phyloP scores from a whole-genome alignment of 768 basidiomycete genomes.

The Boletus tylopilopsis region DNA sequence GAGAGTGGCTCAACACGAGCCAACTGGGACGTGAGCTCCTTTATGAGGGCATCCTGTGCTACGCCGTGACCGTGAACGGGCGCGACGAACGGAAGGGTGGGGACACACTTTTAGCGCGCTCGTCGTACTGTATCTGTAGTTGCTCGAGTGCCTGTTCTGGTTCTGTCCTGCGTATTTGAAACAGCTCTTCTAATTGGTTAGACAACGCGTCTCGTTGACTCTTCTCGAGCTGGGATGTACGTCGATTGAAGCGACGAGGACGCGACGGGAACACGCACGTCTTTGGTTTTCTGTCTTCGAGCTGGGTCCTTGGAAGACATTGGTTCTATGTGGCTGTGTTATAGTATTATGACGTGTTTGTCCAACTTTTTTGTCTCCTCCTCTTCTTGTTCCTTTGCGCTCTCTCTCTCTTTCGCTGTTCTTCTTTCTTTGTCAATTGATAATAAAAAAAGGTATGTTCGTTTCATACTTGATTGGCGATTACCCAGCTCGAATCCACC shows the following conservation, averaged over 20 bases:
- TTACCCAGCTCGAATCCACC: conserved; percentile 56
- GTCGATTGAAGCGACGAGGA: not conserved
- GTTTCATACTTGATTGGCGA: conserved; percentile 28
- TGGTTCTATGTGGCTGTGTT: conserved; percentile 19
- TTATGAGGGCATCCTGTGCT: conserved; percentile 53
- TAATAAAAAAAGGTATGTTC: conserved; percentile 44
- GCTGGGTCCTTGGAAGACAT: conserved; percentile 33
- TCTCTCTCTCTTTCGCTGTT: not conserved
- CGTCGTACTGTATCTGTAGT: conserved; percentile 48
- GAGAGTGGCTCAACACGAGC: conserved; percentile 53
- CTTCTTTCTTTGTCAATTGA: not conserved
- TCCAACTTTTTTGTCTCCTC: not conserved
- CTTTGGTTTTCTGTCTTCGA: conserved; percentile 31
- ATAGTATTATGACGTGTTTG: conserved; percentile 17
- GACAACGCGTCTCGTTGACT: conserved; percentile 45
- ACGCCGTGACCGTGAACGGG: conserved; percentile 9
- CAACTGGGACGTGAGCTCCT: conserved; percentile 50
- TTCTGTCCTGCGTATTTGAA: conserved; percentile 59
- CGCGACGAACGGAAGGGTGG: not conserved
- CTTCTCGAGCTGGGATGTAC: conserved; percentile 29
- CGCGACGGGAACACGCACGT: conserved; percentile 11
- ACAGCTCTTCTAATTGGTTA: conserved; percentile 56
- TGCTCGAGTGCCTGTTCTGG: conserved; percentile 53
- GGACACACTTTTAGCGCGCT: conserved; percentile 46
- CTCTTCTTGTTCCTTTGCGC: not conserved